Evolutionary conservation across 2,329 filamentous ascomycete species (phyloP), one percentile per base, ranked within the genome.

Genomic region (Calonectria pauciramosa): DNA sequence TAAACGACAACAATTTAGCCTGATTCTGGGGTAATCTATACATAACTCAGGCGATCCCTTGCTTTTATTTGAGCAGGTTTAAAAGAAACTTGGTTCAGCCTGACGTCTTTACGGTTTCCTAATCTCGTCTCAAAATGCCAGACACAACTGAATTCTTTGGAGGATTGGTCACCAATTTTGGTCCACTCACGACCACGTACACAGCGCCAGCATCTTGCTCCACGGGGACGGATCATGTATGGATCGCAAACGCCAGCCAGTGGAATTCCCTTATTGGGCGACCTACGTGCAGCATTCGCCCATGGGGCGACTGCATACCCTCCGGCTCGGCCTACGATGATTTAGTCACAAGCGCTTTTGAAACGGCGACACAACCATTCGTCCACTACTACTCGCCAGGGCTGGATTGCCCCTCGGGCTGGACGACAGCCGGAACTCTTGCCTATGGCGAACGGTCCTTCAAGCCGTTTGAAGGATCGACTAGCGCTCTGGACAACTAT

Each of bases 171-270:
- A 80, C 78, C 68, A 84, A 84, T 66, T 28, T 83, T 28, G 81
- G 83, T 8, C 82, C 81, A 4, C 69, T 84, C 16, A 83, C 82
- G 34, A 82, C 82, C 2, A 80, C 77, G n/a, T 83, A 79, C 68
- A 81, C 81, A 1, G 75, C 80, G 16, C 80, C 81, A 0, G 49
- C 78, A 0, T 75, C 79, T 18, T 84, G 82, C 63, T 68, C 66
- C 11, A 75, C 75, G 0, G 65, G 49, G 26, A 75, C 71, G 30
- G 72, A 77, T 20, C 38, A 76, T 23, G 13, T 73, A 1, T 34
- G 60, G 1, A 74, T 66, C 63, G 69, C 47, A 16, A 73, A 68
- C 41, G 2, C 23, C 30, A 47, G 3, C 7, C n/a, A 26, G 60
- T 70, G 23, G 20, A 26, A 32, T 23, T 4, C 34, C n/a, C 6